These are phyloP conservation scores for Xylaria telfairii DNA, from an alignment of 495 filamentous ascomycete genomes.

Conservation along the genomic window DNA sequence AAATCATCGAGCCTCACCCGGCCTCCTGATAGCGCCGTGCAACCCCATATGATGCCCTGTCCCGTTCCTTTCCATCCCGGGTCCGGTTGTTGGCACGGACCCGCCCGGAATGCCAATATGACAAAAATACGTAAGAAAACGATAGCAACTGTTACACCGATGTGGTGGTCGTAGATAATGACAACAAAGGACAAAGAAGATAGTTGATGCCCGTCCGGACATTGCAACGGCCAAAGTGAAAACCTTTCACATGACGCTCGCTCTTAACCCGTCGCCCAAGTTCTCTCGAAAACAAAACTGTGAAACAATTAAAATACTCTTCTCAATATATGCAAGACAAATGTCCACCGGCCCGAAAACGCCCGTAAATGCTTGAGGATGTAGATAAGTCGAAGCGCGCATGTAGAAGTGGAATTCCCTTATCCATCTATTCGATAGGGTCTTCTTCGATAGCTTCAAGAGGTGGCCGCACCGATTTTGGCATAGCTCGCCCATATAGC, in stretches of 20 bases:
- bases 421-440: conserved; percentile 40
- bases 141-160: conserved; percentile 22
- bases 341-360: conserved; percentile 25
- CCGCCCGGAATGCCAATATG: conserved; percentile 22
- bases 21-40: conserved; percentile 24
- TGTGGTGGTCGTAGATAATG: conserved; percentile 7
- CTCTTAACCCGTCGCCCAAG: conserved; percentile 1
- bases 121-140: conserved; percentile 14
- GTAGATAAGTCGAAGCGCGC: neutral
- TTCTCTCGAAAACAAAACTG: conserved; percentile 7
- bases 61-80: conserved; percentile 13
- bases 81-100: conserved; percentile 6
- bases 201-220: conserved; percentile 6
- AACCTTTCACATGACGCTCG: neutral
- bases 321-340: conserved; percentile 24
- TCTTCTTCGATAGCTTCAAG: conserved; percentile 57
- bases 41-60: conserved; percentile 12
- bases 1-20: conserved; percentile 14
- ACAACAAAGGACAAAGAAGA: conserved; percentile 12
- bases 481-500: conserved; percentile 53
- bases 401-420: neutral
- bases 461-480: conserved; percentile 52
- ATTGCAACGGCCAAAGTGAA: neutral
- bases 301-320: conserved; percentile 20
- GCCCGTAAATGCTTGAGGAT: conserved; percentile 32